Evolutionary conservation across 352 stramenopile genomes (phyloP), one percentile per base, ranked within the genome.

Genomic region (Phytophthora sp.): DNA sequence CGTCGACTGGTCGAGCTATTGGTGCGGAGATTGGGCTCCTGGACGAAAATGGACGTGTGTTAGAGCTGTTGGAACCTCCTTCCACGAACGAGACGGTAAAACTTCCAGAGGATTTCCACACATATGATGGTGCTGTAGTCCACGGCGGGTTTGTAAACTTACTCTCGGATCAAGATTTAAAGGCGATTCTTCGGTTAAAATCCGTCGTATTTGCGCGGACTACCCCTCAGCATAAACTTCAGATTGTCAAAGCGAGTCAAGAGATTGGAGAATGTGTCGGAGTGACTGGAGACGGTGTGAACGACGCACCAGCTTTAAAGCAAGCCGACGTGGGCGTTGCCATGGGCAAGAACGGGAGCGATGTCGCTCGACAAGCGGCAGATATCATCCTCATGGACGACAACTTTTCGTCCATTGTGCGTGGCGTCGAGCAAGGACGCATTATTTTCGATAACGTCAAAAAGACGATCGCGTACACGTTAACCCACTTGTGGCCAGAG

Each of bases 361-460:
- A 98, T 51, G 97, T 99, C 2, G 92, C 95, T 36, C 58, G 59
- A 0, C 44, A 98, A 61, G 96, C 95, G 8, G 93, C 88, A 30
- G 96, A 98, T 66, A 98, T 98, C 65, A 93, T 98, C 41, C 82
- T 98, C 42, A 89, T 98, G 77, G 94, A 99, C 76, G 96, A 99
- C 71, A 96, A 97, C 63, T 98, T 98, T 66, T 91, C 91, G 11
- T 98, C 91, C 1, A 98, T 98, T 74, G 95, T 99, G n/a, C 61
- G 64, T 1, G 80, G 76, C 21, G 69, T 89, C 38, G 75, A 82
- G 46, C 67, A 86, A 62, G 78, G 76, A n/a, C 71, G 78, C 9
- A 59, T 80, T 44, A 89, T 86, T 52, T 89, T 74, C 42, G 88
- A 91, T 29, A 98, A 98, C 76, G 79, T 98, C 21, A 97, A 98